Evolutionary conservation across 345 rosid genomes (phyloP), one percentile per base, ranked within the genome.

Genomic region (Camelina hispida): DNA sequence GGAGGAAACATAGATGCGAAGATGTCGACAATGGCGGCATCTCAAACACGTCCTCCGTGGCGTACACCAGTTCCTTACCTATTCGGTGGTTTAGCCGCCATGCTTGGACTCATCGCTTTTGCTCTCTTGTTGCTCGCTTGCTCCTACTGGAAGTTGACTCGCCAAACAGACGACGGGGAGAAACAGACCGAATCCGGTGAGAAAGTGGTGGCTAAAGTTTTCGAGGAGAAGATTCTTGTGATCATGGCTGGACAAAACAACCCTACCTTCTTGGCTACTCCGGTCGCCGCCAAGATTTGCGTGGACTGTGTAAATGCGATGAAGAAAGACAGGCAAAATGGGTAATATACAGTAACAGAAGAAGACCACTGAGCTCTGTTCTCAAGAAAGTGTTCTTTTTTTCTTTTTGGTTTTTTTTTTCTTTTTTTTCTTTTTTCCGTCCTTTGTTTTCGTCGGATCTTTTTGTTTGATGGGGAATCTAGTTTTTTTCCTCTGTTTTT

Each of bases 51-150:
- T 9, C 83, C 88, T 1, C 84, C 85, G 0, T 90, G 91, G 93
- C 88, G 83, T 80, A 85, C 96, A 23, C 96, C 96, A 0, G 93
- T 90, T 11, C 93, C 93, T 3, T 90, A 88, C 78, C 78, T 90
- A 59, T 90, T 90, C 51, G 96, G 96, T 7, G 91, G 93, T 13
- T 78, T 90, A 15, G 96, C 91, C 0, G 91, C 96, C 51, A 90
- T 88, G 96, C 79, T 90, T 32, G 90, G 90, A 28, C 77, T 90
- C 75, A 90, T 90, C 9, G 87, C 96, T 11, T 86, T 88, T 74
- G 89, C 96, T 25, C 88, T 90, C 35, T 72, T 90, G 65, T 81
- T 90, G 17, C 84, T 90, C n/a, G 93, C 91, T 0, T 90, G 91
- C 76, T 90, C 96, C 1, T 88, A 88, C 83, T 88, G 89, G 93